These are phyloP conservation scores for Rhizophora mangle DNA, from an alignment of 345 rosid genomes.

Conservation along the genomic window DNA sequence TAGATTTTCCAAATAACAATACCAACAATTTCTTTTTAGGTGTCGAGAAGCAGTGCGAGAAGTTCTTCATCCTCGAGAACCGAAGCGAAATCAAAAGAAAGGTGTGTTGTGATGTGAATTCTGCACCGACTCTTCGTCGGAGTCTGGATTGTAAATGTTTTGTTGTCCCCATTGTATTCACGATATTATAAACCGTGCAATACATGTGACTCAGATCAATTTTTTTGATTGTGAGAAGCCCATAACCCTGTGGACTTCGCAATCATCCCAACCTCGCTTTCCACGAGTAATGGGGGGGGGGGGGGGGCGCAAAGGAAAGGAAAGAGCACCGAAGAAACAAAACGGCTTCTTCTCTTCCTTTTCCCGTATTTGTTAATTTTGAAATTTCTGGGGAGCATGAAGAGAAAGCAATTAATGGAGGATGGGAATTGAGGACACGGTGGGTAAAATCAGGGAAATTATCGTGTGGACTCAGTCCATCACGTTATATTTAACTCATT, in stretches of 20 bases:
- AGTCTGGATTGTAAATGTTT: slow-evolving; percentile 40
- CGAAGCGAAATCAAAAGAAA: slow-evolving; percentile 68
- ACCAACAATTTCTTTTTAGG: slow-evolving; percentile 35
- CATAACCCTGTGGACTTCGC: slow-evolving; percentile 1
- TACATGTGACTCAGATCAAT: slow-evolving; percentile 14
- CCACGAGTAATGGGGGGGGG: too few relatives aligned
- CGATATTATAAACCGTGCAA: slow-evolving; percentile 8
- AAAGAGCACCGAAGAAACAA: too few relatives aligned
- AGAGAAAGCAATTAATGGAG: too few relatives aligned
- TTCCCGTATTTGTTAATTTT: too few relatives aligned
- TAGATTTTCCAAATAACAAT: too few relatives aligned
- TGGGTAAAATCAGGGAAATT: too few relatives aligned
- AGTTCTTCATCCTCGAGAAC: slow-evolving; percentile 48
- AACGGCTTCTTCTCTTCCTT: too few relatives aligned
- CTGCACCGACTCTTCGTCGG: not conserved
- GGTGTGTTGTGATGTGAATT: slow-evolving; percentile 70
- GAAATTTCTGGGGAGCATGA: too few relatives aligned
- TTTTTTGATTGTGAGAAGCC: slow-evolving; percentile 18
- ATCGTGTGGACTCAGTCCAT: too few relatives aligned
- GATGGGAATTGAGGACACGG: too few relatives aligned
- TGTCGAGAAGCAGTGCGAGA: slow-evolving; percentile 51
- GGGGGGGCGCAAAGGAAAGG: too few relatives aligned
- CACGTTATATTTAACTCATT: too few relatives aligned
- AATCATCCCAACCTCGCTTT: not conserved
- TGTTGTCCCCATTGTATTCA: slow-evolving; percentile 15